Base-by-base conservation (phyloP, 345 rosid species). In the Citrus glauca region DNA sequence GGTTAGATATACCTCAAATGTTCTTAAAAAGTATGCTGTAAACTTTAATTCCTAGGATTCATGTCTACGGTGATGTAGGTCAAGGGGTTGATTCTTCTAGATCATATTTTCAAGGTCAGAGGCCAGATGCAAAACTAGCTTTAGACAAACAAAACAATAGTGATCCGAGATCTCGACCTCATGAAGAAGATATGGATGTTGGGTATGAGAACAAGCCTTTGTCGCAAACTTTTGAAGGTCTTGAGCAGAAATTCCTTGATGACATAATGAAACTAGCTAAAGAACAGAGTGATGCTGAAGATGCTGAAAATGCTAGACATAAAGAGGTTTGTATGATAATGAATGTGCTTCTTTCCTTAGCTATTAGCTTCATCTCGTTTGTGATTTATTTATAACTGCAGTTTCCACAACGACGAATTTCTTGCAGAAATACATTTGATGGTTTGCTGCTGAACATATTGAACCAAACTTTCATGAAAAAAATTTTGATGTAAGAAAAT, bases 291-390 rank as follows among this genome's bases (percentile, higher is more conserved):
- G 86, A 87, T 78, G 97, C 94, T 33, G 98, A 94, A 84, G 98
- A 94, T 81, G 87, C 91, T 73, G 97, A 94, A 88, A 90, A 86
- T 81, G 83, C 82, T 55, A 85, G 98, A 83, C 98, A 94, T 79
- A 90, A 90, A 77, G 96, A 91, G 97, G 98, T 94, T 66, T 83
- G 90, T 71, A n/a, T 69, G 37, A 42, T 59, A 28, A 53, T 76
- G 14, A 45, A 40, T 50, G 14, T 80, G 78, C 69, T 42, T 48
- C 67, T 56, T 28, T 37, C 27, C 59, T 55, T 53, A 70, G 62
- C 22, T 16, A 50, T 72, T 32, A 60, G 50, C 30, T 50, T 68
- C 57, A 61, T 33, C 32, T 11, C 33, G 22, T 37, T 19, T 53
- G n/a, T 65, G 61, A 55, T 60, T 60, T 40, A 22, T 56, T 80